phyloP scores from a whole-genome alignment of 1,284 basidiomycete species.

The Marasmius tenuissimus region DNA sequence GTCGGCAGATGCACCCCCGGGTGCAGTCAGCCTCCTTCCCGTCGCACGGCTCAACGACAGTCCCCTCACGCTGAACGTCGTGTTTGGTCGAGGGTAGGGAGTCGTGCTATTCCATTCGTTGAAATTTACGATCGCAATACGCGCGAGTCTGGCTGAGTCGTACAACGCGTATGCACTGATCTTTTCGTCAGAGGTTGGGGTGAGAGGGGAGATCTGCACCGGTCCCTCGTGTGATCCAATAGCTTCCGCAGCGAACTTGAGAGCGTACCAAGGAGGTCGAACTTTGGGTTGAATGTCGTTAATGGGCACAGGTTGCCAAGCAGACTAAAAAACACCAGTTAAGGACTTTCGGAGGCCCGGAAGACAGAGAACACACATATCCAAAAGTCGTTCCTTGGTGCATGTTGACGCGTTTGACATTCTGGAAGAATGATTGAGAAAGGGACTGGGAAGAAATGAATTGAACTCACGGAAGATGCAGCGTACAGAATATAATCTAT shows the following conservation, averaged over 20 bases:
- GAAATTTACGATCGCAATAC: slow-evolving; percentile 8
- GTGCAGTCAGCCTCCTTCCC: slow-evolving; percentile 6
- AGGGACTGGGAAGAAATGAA: not conserved
- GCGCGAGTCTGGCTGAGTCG: slow-evolving; percentile 5
- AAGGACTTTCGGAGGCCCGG: not conserved
- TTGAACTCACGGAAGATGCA: slow-evolving; percentile 1
- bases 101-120: slow-evolving; percentile 9
- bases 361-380: not conserved
- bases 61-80: not conserved
- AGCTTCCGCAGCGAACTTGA: slow-evolving; percentile 11
- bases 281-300: slow-evolving; percentile 6
- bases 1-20: slow-evolving; percentile 7
- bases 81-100: not conserved
- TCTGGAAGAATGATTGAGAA: not conserved
- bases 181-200: not conserved
- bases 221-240: slow-evolving; percentile 8
- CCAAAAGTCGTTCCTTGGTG: slow-evolving; percentile 12
- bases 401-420: slow-evolving; percentile 5
- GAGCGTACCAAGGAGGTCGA: slow-evolving; percentile 8
- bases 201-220: slow-evolving; percentile 4
- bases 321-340: slow-evolving; percentile 1
- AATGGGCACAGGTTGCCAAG: slow-evolving; percentile 8
- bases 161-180: slow-evolving; percentile 9
- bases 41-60: not conserved
- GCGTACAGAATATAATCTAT: slow-evolving; percentile 9